Evolutionary conservation across 2,329 filamentous ascomycete genomes (phyloP).

Genomic region (Microcyclospora pomicola): DNA sequence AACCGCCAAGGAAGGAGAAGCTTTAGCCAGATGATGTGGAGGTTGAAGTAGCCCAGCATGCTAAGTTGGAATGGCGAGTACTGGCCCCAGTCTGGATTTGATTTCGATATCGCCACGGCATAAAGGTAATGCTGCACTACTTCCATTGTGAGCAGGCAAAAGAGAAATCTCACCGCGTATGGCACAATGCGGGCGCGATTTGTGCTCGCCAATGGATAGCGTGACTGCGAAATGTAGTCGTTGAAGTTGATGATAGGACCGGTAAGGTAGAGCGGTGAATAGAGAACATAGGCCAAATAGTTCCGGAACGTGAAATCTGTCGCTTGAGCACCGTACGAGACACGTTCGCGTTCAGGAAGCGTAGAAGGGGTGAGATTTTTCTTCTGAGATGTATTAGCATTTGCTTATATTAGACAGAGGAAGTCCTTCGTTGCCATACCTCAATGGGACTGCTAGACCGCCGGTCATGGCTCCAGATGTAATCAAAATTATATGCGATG

Average conservation of each 20-base stretch:
- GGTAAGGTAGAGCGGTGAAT: conserved; percentile 82
- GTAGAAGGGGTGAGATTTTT: conserved; percentile 81
- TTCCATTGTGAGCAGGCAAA: conserved; percentile 80
- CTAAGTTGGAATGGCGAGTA: conserved; percentile 81
- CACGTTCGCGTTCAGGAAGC: conserved; percentile 77
- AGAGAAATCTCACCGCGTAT: conserved; percentile 69
- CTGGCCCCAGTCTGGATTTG: conserved; percentile 60
- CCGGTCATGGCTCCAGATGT: conserved; percentile 75
- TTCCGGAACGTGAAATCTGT: conserved; percentile 68
- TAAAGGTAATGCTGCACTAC: conserved; percentile 84
- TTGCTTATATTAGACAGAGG: background rate
- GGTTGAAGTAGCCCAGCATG: conserved; percentile 87
- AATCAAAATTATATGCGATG: conserved; percentile 94
- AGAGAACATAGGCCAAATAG: conserved; percentile 79
- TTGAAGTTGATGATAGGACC: conserved; percentile 96
- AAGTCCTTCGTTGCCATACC: conserved; percentile 44
- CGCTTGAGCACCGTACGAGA: conserved; percentile 57
- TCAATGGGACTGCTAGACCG: conserved; percentile 56
- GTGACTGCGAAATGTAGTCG: conserved; percentile 81
- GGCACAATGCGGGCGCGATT: conserved; percentile 51
- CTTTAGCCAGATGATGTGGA: conserved; percentile 96
- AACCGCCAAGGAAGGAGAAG: conserved; percentile 94
- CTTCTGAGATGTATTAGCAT: conserved; percentile 72
- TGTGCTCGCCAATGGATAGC: conserved; percentile 62
- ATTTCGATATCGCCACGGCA: conserved; percentile 79